These are phyloP conservation scores for Sisymbrium altissimum DNA, from an alignment of 345 rosid genomes.

Conservation along the genomic window DNA sequence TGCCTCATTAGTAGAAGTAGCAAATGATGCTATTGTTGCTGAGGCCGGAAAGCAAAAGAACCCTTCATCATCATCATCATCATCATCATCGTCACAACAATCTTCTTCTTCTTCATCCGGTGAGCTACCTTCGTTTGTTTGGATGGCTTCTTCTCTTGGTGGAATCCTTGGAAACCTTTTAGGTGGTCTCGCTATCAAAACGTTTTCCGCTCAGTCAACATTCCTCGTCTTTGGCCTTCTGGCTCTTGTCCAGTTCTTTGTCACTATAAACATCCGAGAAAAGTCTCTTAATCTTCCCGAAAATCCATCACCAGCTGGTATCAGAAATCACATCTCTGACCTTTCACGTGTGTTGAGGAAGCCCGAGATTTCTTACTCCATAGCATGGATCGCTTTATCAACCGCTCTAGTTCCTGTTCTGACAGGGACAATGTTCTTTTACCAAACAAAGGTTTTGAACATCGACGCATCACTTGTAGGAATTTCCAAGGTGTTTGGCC, in stretches of 20 bases:
- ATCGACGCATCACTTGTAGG: conserved; percentile 63
- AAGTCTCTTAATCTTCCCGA: conserved; percentile 61
- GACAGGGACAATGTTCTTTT: conserved; percentile 92
- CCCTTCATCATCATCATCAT: background rate
- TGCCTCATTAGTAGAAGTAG: conserved; percentile 86
- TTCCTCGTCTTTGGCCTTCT: conserved; percentile 58
- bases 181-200: conserved; percentile 61
- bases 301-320: conserved; percentile 46
- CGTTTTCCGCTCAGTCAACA: conserved; percentile 44
- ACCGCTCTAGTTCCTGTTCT: conserved; percentile 68
- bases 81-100: conserved; percentile 8
- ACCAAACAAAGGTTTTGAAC: conserved; percentile 67
- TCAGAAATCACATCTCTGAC: conserved; percentile 56
- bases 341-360: conserved; percentile 52
- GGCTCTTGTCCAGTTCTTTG: conserved; percentile 51
- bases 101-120: conserved; percentile 29
- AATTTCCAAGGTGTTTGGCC: conserved; percentile 82
- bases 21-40: conserved; percentile 93
- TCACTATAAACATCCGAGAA: conserved; percentile 56
- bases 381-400: conserved; percentile 77
- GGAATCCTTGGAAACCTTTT: conserved; percentile 84
- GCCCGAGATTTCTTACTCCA: conserved; percentile 62
- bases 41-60: conserved; percentile 52
- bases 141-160: conserved; percentile 78
- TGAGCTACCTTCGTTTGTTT: conserved; percentile 80